Conservation (phyloP, 140 eudicot genomes). For the Anethum foeniculum region DNA sequence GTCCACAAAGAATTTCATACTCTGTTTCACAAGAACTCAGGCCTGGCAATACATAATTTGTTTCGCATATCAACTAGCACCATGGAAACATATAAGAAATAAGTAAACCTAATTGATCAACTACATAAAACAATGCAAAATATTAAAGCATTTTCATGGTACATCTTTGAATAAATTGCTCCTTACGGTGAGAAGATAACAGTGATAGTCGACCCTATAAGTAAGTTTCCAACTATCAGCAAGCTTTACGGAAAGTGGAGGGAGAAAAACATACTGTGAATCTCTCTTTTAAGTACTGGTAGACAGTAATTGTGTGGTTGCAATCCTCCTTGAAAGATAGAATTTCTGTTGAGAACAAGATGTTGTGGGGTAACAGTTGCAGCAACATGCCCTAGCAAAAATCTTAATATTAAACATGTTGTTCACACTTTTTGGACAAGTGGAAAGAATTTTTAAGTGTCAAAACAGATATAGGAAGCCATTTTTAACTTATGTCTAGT, state of each 20-base stretch:
- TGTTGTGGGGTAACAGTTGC: constrained; percentile 99
- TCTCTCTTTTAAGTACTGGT: constrained; percentile 94
- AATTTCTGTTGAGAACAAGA: constrained; percentile 76
- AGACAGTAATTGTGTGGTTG: constrained; percentile 93
- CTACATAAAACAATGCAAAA: too few relatives aligned
- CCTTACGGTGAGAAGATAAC: not conserved
- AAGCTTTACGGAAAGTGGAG: constrained; percentile 10
- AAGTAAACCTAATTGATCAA: too few relatives aligned
- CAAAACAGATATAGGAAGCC: not conserved
- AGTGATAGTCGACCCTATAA: not conserved
- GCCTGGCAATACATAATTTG: not conserved
- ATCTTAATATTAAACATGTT: not conserved
- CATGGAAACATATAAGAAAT: not conserved
- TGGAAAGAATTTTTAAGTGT: not conserved
- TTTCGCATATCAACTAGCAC: not conserved
- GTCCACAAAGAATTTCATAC: not conserved
- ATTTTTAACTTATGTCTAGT: not conserved
- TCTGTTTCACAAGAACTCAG: not conserved
- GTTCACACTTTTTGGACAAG: not conserved
- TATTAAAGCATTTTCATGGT: not conserved
- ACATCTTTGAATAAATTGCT: not conserved
- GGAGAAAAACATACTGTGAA: constrained; percentile 46
- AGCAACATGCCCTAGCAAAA: constrained; percentile 58
- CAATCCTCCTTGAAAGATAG: constrained; percentile 93
- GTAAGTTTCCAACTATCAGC: not conserved